Evolutionary conservation across 495 filamentous ascomycete genomes (phyloP), one percentile per base, ranked within the genome.

Genomic region (Chaetomium fimeti): DNA sequence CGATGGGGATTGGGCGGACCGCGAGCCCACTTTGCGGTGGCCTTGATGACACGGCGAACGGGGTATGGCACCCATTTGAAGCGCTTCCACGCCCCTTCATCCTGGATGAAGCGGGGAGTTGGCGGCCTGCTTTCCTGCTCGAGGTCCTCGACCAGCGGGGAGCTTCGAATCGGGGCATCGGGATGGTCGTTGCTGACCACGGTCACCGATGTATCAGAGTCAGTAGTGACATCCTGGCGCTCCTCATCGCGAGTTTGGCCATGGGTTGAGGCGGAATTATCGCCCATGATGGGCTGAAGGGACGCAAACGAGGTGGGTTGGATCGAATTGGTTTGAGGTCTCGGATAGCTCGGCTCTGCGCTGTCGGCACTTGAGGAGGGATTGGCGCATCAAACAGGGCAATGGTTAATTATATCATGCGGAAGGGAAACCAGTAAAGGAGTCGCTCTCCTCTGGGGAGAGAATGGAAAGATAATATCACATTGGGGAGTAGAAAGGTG

Each of bases 1-100:
- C 81, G 79, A 53, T 81, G 82, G 8, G 90, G 86, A 24, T 82
- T 83, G 63, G 85, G 72, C 0, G 91, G 91, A 0, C 91, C 91
- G 66, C 83, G 81, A n/a, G 87, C 76, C 90, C 91, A 96, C 49
- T 76, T 76, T 48, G 76, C 80, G 18, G 80, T 76, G 13, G 80
- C 76, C 57, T 71, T 75, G 42, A 66, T 60, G 56, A 77, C 68
- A 48, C 77, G 76, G 7, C 77, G 77, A 24, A 79, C 70, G 8
- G 79, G 76, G 63, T 81, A 78, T 1, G 83, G 82, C 7, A 84
- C 74, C 81, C 80, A 84, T 75, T 76, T 73, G 71, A 71, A 71
- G 42, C 63, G 68, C 68, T 73, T 74, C 71, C 74, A 76, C 6
- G 71, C 52, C 52, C 71, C 57, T 45, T 74, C 72, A 55, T 77